Evolutionary conservation across 345 rosid genomes (phyloP), one percentile per base, ranked within the genome.

Genomic region (Kernera saxatilis): DNA sequence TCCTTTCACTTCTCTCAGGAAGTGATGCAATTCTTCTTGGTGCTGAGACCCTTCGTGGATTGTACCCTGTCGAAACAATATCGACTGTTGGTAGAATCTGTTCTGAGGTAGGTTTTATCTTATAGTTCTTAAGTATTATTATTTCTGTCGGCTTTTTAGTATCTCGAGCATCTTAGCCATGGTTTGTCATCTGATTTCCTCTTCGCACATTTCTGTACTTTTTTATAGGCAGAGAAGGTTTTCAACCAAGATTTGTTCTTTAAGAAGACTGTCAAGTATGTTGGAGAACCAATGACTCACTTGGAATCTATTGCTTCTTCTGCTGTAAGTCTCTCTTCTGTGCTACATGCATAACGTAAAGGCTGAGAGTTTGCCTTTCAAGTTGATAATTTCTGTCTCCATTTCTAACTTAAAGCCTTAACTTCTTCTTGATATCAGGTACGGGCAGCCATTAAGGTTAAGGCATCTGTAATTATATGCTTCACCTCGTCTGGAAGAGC

Each of bases 21-120:
- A 82, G 94, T 77, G 98, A 93, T 86, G 94, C 98, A 37, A 93
- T 93, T 83, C 96, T 93, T 74, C 97, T 93, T 77, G 98, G 98
- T 78, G 98, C 97, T 72, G 97, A 93, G 81, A 93, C 96, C 71
- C 85, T 93, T 46, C 94, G 94, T 48, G 97, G 98, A 67, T 67
- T 93, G 41, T 93, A 93, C 72, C 97, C 98, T 41, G 81, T 93
- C 35, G 97, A 93, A 71, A 89, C 97, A 13, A 91, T 91, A 70
- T 87, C 97, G 32, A 91, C 66, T 25, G 93, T 93, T 63, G 96
- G 97, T 69, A 88, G 78, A 84, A 93, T 93, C 76, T 93, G 98
- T 84, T 78, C 87, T 18, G 98, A 93, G 96, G 98, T 93, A 79
- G 46, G 33, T 64, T 13, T 65, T 4, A 73, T 2, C 25, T 25